Evolutionary conservation across 768 basidiomycete species (phyloP).

Genomic region (Suillus lakei): DNA sequence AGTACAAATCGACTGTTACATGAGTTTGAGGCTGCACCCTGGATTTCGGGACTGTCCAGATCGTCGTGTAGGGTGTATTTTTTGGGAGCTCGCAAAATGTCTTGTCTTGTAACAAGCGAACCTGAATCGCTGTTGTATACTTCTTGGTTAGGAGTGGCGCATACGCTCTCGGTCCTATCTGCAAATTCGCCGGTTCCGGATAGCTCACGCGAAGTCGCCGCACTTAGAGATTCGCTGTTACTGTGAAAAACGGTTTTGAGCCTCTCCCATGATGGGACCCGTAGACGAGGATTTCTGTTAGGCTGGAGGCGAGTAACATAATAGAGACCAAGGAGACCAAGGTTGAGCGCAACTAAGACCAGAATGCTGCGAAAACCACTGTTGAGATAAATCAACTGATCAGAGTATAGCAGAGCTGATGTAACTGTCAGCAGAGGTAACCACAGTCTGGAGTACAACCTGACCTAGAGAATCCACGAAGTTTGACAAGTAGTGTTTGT

Average conservation of each 20-base stretch:
- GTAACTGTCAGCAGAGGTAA: not conserved
- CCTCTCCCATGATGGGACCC: not conserved
- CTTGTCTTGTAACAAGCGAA: not conserved
- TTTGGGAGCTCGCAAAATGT: not conserved
- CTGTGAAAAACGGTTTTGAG: not conserved
- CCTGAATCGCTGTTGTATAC: not conserved
- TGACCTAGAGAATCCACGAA: constrained; percentile 6
- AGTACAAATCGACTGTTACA: not conserved
- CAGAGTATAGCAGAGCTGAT: not conserved
- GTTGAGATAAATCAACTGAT: not conserved
- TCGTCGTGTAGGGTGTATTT: not conserved
- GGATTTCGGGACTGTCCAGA: not conserved
- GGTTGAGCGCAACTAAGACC: not conserved
- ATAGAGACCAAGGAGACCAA: not conserved
- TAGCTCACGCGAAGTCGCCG: too few relatives aligned
- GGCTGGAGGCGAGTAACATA: not conserved
- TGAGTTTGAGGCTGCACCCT: too few relatives aligned
- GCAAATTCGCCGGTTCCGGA: not conserved
- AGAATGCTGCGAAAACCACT: not conserved
- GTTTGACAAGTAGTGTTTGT: constrained; percentile 1
- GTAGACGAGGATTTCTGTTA: not conserved
- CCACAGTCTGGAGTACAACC: not conserved
- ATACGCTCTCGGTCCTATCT: not conserved
- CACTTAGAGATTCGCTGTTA: not conserved
- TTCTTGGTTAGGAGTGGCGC: not conserved